Evolutionary conservation across 2,329 filamentous ascomycete genomes (phyloP).

Genomic region (Arthrinium puccinioides): DNA sequence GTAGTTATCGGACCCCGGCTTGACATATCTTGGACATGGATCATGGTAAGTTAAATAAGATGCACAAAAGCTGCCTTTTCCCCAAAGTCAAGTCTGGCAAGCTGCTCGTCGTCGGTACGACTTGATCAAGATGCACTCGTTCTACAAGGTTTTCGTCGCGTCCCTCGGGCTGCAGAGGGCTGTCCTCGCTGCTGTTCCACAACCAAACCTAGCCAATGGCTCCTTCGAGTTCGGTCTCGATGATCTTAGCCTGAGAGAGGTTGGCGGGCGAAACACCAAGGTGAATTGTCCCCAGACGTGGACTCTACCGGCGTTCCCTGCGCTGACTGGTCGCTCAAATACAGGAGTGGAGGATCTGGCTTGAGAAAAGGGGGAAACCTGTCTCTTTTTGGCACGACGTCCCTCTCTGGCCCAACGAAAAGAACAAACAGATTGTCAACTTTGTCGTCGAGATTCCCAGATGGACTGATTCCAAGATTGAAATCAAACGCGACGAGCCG

Average conservation of each 20-base stretch:
- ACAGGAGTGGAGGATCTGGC: constrained; percentile 33
- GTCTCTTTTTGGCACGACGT: constrained; percentile 36
- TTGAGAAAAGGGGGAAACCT: constrained; percentile 29
- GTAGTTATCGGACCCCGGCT: too few relatives aligned
- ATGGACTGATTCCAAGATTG: constrained; percentile 24
- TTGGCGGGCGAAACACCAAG: background rate
- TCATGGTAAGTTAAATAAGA: too few relatives aligned
- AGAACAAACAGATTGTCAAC: constrained; percentile 27
- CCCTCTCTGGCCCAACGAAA: constrained; percentile 28
- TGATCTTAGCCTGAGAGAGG: background rate
- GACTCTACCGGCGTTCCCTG: background rate
- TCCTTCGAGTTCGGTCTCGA: background rate
- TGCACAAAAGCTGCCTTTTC: too few relatives aligned
- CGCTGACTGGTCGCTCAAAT: background rate
- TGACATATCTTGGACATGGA: too few relatives aligned
- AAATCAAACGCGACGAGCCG: constrained; percentile 26
- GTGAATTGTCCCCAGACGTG: background rate
- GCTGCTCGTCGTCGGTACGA: too few relatives aligned
- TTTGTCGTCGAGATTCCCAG: constrained; percentile 33
- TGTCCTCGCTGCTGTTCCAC: too few relatives aligned
- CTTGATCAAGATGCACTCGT: too few relatives aligned
- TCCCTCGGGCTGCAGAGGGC: too few relatives aligned
- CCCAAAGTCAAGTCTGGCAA: too few relatives aligned
- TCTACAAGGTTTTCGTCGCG: too few relatives aligned
- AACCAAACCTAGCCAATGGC: too few relatives aligned